Evolutionary conservation across 2,329 filamentous ascomycete genomes (phyloP).

Genomic region (Hypomyces perniciosus): DNA sequence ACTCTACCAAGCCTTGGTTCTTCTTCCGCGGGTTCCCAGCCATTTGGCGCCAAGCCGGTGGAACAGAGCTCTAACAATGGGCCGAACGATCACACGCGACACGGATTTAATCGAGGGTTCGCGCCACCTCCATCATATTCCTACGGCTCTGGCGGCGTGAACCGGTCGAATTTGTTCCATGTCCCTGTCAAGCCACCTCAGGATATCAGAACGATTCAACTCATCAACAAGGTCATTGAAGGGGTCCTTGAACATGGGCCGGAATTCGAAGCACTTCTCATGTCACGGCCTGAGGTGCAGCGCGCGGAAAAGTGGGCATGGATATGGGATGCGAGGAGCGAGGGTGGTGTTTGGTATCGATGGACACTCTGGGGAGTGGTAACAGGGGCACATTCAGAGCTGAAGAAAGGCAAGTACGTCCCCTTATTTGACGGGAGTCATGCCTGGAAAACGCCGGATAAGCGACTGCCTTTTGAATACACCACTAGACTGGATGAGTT

Average conservation of each 20-base stretch:
- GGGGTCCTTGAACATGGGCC: slow-evolving; percentile 71
- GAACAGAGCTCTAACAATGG: slow-evolving; percentile 33
- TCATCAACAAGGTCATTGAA: slow-evolving; percentile 87
- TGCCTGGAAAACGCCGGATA: slow-evolving; percentile 71
- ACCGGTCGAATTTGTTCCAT: slow-evolving; percentile 47
- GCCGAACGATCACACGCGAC: slow-evolving; percentile 33
- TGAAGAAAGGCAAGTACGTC: slow-evolving; percentile 47
- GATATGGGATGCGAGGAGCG: slow-evolving; percentile 80
- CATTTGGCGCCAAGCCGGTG: slow-evolving; percentile 71
- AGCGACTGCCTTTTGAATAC: slow-evolving; percentile 73
- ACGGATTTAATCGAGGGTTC: slow-evolving; percentile 54
- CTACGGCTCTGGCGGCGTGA: slow-evolving; percentile 34
- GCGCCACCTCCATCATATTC: slow-evolving; percentile 70
- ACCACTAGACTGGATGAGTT: slow-evolving; percentile 71
- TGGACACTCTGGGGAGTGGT: slow-evolving; percentile 86
- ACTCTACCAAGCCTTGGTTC: slow-evolving; percentile 22
- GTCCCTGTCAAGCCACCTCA: slow-evolving; percentile 70
- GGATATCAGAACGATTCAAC: slow-evolving; percentile 69
- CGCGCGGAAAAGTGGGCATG: slow-evolving; percentile 87
- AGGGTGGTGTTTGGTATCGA: slow-evolving; percentile 82
- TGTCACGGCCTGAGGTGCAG: slow-evolving; percentile 79
- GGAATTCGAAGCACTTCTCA: slow-evolving; percentile 86
- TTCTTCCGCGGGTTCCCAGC: slow-evolving; percentile 49
- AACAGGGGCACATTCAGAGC: slow-evolving; percentile 52
- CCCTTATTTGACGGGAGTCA: slow-evolving; percentile 70